These are phyloP conservation scores for Backusella circina DNA, from an alignment of 192 early-diverging fungal species.

Conservation along the genomic window DNA sequence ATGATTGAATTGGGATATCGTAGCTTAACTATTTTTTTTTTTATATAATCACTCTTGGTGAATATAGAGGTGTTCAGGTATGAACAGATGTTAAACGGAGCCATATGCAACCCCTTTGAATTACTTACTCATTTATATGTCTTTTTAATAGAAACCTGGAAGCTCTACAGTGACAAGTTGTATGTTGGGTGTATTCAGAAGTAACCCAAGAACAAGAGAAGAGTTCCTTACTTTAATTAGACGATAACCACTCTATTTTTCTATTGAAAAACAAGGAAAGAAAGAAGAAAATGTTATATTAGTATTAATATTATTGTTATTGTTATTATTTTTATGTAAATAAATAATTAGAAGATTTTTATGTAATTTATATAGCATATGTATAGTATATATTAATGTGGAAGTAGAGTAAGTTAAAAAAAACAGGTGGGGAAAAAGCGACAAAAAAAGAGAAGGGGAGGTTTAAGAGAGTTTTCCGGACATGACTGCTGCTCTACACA, in stretches of 20 bases:
- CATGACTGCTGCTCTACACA: conserved; percentile 38
- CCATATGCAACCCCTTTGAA: background rate
- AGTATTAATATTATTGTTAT: background rate
- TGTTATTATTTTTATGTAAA: conserved; percentile 1
- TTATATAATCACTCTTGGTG: background rate
- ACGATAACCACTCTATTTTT: conserved; percentile 23
- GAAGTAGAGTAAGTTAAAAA: background rate
- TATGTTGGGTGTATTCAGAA: conserved; percentile 93
- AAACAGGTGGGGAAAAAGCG: background rate
- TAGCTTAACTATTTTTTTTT: background rate
- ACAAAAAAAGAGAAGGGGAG: background rate
- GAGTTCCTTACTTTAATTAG: conserved; percentile 89
- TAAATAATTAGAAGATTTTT: conserved; percentile 6
- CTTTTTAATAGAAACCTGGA: conserved; percentile 79
- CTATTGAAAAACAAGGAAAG: background rate
- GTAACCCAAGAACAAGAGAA: conserved; percentile 89
- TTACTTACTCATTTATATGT: background rate
- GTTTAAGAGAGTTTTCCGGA: conserved; percentile 34
- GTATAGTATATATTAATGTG: background rate
- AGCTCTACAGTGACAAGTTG: conserved; percentile 89
- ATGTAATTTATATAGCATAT: background rate
- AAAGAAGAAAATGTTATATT: background rate
- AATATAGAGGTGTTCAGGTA: conserved; percentile 16
- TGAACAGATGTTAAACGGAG: background rate
- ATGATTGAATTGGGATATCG: background rate